phyloP scores from a whole-genome alignment of 768 basidiomycete species.

The Dacryopinax primogenitus region DNA sequence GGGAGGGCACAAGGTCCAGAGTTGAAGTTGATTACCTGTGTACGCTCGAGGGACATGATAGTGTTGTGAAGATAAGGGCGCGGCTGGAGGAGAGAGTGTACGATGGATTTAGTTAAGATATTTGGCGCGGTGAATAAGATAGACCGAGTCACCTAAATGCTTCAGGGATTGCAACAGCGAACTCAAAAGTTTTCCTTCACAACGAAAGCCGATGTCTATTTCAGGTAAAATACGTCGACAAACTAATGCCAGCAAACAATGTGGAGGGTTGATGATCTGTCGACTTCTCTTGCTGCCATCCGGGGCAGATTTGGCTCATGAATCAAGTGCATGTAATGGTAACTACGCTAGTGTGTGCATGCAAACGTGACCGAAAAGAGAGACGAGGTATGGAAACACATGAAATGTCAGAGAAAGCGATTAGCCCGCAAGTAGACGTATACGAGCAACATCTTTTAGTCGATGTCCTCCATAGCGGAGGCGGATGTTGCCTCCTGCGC shows the following conservation, averaged over 20 bases:
- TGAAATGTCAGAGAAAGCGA: not conserved
- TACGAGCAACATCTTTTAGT: not conserved
- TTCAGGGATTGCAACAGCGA: not conserved
- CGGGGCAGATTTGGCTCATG: no score
- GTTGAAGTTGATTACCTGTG: conserved; percentile 74
- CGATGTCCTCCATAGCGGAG: conserved; percentile 93
- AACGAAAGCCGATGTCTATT: no score
- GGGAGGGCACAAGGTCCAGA: conserved; percentile 92
- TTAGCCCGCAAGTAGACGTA: not conserved
- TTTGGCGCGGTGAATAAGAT: not conserved
- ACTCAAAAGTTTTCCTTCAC: no score
- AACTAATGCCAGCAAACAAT: no score
- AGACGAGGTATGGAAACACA: conserved; percentile 2
- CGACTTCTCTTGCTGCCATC: no score
- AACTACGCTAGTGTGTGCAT: not conserved
- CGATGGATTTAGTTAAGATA: not conserved
- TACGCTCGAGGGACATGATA: conserved; percentile 24
- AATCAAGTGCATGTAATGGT: not conserved
- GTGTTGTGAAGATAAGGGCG: not conserved
- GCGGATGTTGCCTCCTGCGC: conserved; percentile 39
- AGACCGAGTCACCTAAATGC: not conserved
- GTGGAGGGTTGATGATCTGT: no score
- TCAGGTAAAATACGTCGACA: no score
- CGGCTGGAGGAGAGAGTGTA: not conserved
- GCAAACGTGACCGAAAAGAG: conserved; percentile 2